A percentile compares a stretch with the other conserved stretches of the same genome.
Evolutionary conservation across 2,329 filamentous ascomycete genomes (phyloP).

Genomic region (Fusarium brevicatenulatum): DNA sequence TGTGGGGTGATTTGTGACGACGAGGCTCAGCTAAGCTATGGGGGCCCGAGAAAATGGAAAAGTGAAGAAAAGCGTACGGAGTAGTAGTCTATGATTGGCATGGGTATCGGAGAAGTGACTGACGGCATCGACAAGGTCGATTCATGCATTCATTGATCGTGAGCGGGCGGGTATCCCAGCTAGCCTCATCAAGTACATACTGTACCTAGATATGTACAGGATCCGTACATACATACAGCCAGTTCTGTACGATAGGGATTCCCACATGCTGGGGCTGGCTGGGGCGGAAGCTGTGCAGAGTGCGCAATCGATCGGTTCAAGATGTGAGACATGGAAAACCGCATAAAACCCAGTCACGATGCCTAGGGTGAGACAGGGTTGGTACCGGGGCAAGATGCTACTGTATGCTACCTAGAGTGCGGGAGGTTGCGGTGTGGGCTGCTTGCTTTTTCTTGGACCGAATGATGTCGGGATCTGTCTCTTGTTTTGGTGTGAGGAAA

Average conservation of each 20-base stretch:
- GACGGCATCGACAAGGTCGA: constrained; percentile 23
- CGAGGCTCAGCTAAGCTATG: constrained; percentile 34
- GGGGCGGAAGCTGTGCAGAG: constrained; percentile 30
- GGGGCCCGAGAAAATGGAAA: constrained; percentile 24
- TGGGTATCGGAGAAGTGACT: constrained; percentile 19
- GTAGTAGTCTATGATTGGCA: background rate
- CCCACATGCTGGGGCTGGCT: constrained; percentile 15
- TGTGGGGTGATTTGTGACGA: constrained; percentile 32
- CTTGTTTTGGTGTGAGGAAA: constrained; percentile 13
- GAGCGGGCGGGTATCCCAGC: constrained; percentile 4
- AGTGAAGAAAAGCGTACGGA: constrained; percentile 10
- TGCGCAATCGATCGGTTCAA: constrained; percentile 42
- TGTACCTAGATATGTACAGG: background rate
- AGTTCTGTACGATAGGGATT: constrained; percentile 11
- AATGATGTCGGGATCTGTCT: constrained; percentile 34
- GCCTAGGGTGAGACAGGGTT: constrained; percentile 30
- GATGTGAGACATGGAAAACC: constrained; percentile 40
- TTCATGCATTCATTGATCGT: background rate
- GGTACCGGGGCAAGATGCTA: constrained; percentile 9
- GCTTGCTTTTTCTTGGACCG: constrained; percentile 31
- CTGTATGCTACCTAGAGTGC: constrained; percentile 7
- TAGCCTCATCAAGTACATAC: constrained; percentile 16
- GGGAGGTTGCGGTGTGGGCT: constrained; percentile 36
- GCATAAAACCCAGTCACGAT: constrained; percentile 39
- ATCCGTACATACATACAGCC: background rate